A percentile compares a stretch with the other conserved stretches of the same genome.
These are phyloP conservation scores for Rhizodiscina lignyota DNA, from an alignment of 495 filamentous ascomycete genomes.

Conservation along the genomic window DNA sequence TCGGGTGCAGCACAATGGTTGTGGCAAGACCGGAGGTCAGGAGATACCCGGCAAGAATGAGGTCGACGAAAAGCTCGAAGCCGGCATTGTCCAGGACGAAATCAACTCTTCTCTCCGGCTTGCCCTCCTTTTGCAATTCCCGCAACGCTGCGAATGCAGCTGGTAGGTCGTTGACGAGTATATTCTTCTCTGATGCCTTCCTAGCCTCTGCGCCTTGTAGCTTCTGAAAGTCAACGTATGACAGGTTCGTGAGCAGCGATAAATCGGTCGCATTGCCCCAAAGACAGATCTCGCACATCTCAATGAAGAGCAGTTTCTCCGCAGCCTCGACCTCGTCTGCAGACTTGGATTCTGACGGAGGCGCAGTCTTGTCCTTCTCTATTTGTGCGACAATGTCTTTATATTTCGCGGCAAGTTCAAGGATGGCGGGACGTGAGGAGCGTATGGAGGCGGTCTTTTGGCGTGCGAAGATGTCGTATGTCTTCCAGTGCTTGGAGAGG, in stretches of 20 bases:
- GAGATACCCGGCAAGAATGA: slow-evolving; percentile 80
- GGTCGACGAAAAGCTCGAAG: slow-evolving; percentile 89
- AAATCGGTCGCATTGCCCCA: slow-evolving; percentile 98
- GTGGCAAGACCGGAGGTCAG: slow-evolving; percentile 70
- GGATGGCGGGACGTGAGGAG: slow-evolving; percentile 78
- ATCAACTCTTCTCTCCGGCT: slow-evolving; percentile 59
- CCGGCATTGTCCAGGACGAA: slow-evolving; percentile 94
- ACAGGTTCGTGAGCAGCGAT: slow-evolving; percentile 73
- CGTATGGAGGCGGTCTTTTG: slow-evolving; percentile 90
- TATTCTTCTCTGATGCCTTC: slow-evolving; percentile 72
- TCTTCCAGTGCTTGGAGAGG: slow-evolving; percentile 73
- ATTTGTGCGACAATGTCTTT: slow-evolving; percentile 45
- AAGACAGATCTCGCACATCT: slow-evolving; percentile 93
- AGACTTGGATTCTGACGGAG: slow-evolving; percentile 21
- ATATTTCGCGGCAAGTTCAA: slow-evolving; percentile 72
- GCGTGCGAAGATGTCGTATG: slow-evolving; percentile 77
- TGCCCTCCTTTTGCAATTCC: slow-evolving; percentile 31
- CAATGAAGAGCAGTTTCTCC: slow-evolving; percentile 62
- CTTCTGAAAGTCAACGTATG: slow-evolving; percentile 92
- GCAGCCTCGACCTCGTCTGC: slow-evolving; percentile 43
- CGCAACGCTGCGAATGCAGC: slow-evolving; percentile 54
- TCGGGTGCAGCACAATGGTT: slow-evolving; percentile 77
- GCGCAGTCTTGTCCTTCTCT: slow-evolving; percentile 22
- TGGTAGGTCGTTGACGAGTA: slow-evolving; percentile 68
- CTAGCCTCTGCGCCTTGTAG: slow-evolving; percentile 77